Base-by-base conservation (phyloP, 2,329 filamentous ascomycete genomes). In the Botrytis fragariae region DNA sequence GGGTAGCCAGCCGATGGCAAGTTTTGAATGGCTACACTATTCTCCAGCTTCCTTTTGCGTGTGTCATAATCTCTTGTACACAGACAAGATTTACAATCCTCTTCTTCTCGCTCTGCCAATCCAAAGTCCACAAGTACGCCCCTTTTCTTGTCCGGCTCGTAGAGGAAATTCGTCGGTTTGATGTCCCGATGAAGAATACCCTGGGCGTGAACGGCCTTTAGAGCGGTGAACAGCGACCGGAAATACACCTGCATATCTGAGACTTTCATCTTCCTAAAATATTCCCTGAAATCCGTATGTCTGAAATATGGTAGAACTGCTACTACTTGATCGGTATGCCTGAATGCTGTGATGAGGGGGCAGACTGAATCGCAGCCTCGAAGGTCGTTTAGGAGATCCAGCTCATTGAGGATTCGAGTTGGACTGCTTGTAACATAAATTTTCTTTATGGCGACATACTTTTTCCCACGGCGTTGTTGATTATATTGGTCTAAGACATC, bases 351-450 rank as follows among this genome's bases (percentile, higher is more conserved):
- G 82, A 99, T 97, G 32, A 99, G 88, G 48, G 96, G 95, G 78
- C 96, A 98, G 39, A 99, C 95, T 2, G 93, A 94, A 57, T 90
- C 87, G 74, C 92, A 97, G 73, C 92, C 89, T 68, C 92, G 89
- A 14, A 99, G 88, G 81, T 97, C 94, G 81, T 97, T 90, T 35
- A 99, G 89, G 35, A 99, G 87, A 79, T 98, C 95, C 29, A 99
- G 90, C 83, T 99, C 96, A 84, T 99, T 99, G 80, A 97, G 89
- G 78, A 99, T 98, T 63, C 96, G 93, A 42, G 91, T 87, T 0
- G 96, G 96, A 77, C 94, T 98, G 75, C 95, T 98, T 0, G 97
- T 99, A 76, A 98, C 96, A 82, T 99, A 99, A 78, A 99, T 99
- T 85, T 99, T 99, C 85, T 99, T 99, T 83, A 99, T 93, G 32